Base-by-base conservation (phyloP, 192 early-diverging fungal species). In the Coemansia sp. region DNA sequence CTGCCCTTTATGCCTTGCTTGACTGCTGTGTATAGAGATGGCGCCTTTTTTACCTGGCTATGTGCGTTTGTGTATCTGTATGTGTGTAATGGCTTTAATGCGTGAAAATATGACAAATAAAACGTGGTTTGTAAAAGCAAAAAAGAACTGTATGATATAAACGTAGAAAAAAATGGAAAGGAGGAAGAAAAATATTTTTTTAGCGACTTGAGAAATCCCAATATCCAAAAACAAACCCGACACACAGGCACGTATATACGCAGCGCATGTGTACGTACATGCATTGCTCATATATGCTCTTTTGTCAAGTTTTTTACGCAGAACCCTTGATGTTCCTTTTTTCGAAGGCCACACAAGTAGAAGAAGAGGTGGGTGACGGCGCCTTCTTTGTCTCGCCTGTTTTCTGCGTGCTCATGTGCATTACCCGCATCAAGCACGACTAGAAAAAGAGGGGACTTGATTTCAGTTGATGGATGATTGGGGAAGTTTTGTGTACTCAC, bases 381-480 rank as follows among this genome's bases (percentile, higher is more conserved):
- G n/a, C n/a, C n/a, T n/a, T n/a, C n/a, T n/a, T n/a, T n/a, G n/a
- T n/a, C n/a, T n/a, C n/a, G n/a, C n/a, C n/a, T n/a, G n/a, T 35
- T 10, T 9, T 35, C 34, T 35, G 7, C 11, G 6, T 35, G 34
- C 34, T 35, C 34, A 35, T 35, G 34, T 35, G 34, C 34, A 35
- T 35, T 35, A 10, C 34, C 34, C 34, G 34, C 34, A 35, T 35
- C 34, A 42, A 16, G 39, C 39, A 42, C 13, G 39, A 42, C 30
- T 8, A 8, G 16, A 3, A 16, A 9, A 42, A 42, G 16, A 42
- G 16, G 39, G 14, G 39, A 42, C 39, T 18, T 42, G 39, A 42
- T 42, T 42, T 42, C 39, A 42, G 39, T 42, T 42, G 39, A 42
- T 42, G 39, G 39, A 42, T 42, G 39, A 42, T 42, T 42, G 39